phyloP scores from a whole-genome alignment of 805 yeast species.

The Candida chilensis region DNA sequence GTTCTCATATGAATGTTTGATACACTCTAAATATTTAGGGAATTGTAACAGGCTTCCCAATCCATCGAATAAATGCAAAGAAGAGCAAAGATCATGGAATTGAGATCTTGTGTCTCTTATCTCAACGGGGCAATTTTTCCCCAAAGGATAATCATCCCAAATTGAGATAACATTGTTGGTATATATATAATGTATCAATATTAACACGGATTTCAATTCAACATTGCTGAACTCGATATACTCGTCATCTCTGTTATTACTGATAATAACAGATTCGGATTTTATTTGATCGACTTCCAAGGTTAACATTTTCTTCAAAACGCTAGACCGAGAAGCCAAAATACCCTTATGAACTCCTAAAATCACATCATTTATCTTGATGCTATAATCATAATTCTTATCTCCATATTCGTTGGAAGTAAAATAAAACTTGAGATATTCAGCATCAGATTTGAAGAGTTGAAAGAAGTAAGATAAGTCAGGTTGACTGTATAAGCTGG shows the following conservation, averaged over 20 bases:
- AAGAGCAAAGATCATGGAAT: conserved; percentile 15
- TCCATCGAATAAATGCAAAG: too few relatives aligned
- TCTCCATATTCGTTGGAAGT: conserved; percentile 6
- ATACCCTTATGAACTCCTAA: conserved; percentile 27
- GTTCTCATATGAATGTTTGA: too few relatives aligned
- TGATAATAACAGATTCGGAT: conserved; percentile 9
- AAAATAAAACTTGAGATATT: conserved; percentile 11
- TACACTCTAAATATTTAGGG: too few relatives aligned
- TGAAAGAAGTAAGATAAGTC: conserved; percentile 12
- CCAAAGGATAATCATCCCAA: conserved; percentile 30
- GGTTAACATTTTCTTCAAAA: conserved; percentile 13
- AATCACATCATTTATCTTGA: conserved; percentile 13
- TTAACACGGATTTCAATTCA: conserved; percentile 26
- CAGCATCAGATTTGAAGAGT: conserved; percentile 20
- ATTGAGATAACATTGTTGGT: conserved; percentile 33
- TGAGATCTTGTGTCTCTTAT: conserved; percentile 16
- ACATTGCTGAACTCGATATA: conserved; percentile 14
- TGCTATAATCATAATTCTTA: conserved; percentile 24
- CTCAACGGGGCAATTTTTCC: conserved; percentile 15
- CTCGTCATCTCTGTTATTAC: conserved; percentile 14
- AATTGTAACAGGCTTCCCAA: too few relatives aligned
- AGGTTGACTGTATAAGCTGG: background rate
- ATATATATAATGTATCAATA: conserved; percentile 36
- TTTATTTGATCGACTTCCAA: conserved; percentile 10
- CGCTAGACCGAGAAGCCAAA: conserved; percentile 17